A percentile compares a stretch with the other conserved stretches of the same genome.
These are phyloP conservation scores for Agaricus subrufescens DNA, from an alignment of 768 basidiomycete species.

Conservation along the genomic window DNA sequence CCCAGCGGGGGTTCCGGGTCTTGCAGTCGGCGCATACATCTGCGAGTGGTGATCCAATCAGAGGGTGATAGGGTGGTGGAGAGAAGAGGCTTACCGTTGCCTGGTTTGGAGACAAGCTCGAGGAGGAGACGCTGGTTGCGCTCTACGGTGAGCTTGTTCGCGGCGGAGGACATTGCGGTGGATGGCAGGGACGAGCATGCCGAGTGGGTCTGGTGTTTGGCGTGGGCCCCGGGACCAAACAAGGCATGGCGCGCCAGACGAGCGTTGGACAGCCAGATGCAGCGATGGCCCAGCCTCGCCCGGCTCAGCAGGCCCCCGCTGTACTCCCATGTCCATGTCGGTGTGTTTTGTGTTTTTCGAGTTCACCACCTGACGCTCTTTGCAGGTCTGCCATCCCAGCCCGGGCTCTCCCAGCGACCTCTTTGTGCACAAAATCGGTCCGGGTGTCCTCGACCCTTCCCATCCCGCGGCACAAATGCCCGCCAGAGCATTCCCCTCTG, in stretches of 20 bases:
- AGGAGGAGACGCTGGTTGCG: slow-evolving; percentile 62
- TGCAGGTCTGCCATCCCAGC: background rate
- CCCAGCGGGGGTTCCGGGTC: slow-evolving; percentile 84
- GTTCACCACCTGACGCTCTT: background rate
- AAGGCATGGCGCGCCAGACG: background rate
- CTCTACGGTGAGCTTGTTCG: slow-evolving; percentile 57
- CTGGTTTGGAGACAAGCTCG: slow-evolving; percentile 67
- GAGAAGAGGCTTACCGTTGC: slow-evolving; percentile 61
- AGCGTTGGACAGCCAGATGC: background rate
- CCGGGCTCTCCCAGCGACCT: slow-evolving; percentile 2
- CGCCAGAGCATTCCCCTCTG: background rate
- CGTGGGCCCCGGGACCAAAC: background rate
- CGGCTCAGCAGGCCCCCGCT: background rate
- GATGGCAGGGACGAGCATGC: background rate
- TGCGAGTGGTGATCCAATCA: slow-evolving; percentile 23
- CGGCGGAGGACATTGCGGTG: slow-evolving; percentile 28
- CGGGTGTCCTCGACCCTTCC: background rate
- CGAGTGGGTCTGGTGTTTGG: slow-evolving; percentile 1
- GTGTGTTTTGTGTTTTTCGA: background rate
- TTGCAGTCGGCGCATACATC: slow-evolving; percentile 93
- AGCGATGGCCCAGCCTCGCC: background rate
- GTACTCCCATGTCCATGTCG: slow-evolving; percentile 3
- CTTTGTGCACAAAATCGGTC: background rate
- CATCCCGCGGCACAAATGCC: background rate
- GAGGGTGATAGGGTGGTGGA: background rate